A percentile compares a stretch with the other conserved stretches of the same genome.
Evolutionary conservation across 2,329 filamentous ascomycete genomes (phyloP).

Genomic region (Colletotrichum sublineola): DNA sequence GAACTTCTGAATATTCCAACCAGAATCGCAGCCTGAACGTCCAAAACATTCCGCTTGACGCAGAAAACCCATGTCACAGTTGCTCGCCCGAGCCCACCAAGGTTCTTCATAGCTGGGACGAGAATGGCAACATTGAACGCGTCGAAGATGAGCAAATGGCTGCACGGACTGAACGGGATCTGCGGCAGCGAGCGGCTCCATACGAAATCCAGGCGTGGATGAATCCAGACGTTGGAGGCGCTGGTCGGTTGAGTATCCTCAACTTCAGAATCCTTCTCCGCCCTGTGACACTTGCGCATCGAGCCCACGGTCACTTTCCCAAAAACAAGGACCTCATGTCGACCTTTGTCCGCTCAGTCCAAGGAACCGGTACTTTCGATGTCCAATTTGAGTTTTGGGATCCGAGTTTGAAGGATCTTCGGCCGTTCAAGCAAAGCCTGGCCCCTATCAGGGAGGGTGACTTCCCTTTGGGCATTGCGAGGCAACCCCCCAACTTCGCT

Average conservation of each 20-base stretch:
- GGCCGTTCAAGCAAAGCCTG: constrained; percentile 49
- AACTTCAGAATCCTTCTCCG: constrained; percentile 41
- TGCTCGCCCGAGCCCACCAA: constrained; percentile 6
- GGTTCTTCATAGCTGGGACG: constrained; percentile 18
- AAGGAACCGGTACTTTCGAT: constrained; percentile 6
- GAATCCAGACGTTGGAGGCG: background rate
- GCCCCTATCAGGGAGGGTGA: constrained; percentile 24
- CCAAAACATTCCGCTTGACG: background rate
- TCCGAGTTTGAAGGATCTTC: constrained; percentile 37
- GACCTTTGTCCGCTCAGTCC: constrained; percentile 2
- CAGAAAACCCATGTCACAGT: background rate
- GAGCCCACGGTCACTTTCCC: constrained; percentile 41
- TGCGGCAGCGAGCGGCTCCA: background rate
- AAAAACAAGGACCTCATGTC: constrained; percentile 8
- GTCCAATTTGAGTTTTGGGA: constrained; percentile 24
- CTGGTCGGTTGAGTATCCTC: background rate
- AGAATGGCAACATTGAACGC: constrained; percentile 21
- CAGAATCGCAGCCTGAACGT: background rate
- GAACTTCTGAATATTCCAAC: background rate
- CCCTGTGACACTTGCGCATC: constrained; percentile 40
- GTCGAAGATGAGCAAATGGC: constrained; percentile 23
- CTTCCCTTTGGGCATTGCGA: background rate
- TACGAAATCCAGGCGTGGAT: constrained; percentile 18
- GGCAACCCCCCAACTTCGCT: constrained; percentile 41
- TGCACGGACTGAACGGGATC: background rate